Percentiles rank a stretch among this genome's conserved stretches.
Evolutionary conservation across 495 filamentous ascomycete genomes (phyloP).

Genomic region (Podospora conica): DNA sequence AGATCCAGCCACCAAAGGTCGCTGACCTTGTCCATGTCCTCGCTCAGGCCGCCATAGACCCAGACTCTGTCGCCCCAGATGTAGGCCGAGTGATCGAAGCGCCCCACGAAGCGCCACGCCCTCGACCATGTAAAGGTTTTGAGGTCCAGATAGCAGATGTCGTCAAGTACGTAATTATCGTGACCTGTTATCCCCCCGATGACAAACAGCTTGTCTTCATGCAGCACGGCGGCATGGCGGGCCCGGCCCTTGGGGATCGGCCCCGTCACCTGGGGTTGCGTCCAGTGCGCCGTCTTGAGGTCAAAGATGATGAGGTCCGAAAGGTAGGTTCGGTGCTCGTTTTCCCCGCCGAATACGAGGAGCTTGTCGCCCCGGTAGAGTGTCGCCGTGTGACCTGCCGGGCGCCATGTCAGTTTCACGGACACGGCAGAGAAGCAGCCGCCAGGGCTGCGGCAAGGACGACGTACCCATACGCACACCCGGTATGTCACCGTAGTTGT

Average conservation of each 20-base stretch:
- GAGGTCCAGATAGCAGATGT: constrained; percentile 91
- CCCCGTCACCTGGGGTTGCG: constrained; percentile 78
- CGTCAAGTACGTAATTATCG: constrained; percentile 82
- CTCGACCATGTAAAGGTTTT: constrained; percentile 98
- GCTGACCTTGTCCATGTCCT: constrained; percentile 91
- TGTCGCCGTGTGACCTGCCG: constrained; percentile 84
- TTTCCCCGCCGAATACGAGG: constrained; percentile 93
- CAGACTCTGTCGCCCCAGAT: constrained; percentile 83
- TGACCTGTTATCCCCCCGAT: constrained; percentile 84
- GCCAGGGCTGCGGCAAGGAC: background rate
- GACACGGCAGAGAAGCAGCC: background rate
- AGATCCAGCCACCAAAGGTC: constrained; percentile 97
- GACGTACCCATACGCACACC: constrained; percentile 90
- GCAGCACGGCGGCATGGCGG: constrained; percentile 85
- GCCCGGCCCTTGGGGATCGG: constrained; percentile 81
- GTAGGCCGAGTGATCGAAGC: constrained; percentile 91
- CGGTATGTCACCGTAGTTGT: constrained; percentile 98
- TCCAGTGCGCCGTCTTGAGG: constrained; percentile 87
- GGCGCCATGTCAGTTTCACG: background rate
- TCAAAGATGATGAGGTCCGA: constrained; percentile 96
- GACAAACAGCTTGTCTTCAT: constrained; percentile 95
- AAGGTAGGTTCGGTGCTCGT: constrained; percentile 91
- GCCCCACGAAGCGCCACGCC: constrained; percentile 86
- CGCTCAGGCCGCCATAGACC: constrained; percentile 93
- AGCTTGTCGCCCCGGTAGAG: constrained; percentile 91